Evolutionary conservation across 2,329 filamentous ascomycete genomes (phyloP).

Genomic region (Scedosporium dehoogii): DNA sequence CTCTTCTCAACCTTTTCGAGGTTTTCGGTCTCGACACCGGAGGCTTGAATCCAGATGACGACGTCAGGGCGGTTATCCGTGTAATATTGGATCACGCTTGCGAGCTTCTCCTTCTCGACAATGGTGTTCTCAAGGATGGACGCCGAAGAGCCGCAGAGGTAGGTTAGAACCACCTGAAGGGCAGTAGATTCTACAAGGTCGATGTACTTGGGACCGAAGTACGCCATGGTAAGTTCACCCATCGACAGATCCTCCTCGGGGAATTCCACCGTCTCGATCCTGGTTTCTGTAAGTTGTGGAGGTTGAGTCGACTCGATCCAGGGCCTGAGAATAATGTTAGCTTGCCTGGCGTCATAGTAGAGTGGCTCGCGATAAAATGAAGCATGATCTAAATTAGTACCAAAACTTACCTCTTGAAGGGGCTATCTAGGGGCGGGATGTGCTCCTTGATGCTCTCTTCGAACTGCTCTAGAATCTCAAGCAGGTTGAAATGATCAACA

Average conservation of each 20-base stretch:
- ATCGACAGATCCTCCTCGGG: conserved; percentile 93
- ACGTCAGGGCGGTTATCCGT: conserved; percentile 72
- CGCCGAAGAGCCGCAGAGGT: conserved; percentile 87
- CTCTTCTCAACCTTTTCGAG: conserved; percentile 76
- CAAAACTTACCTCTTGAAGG: conserved; percentile 55
- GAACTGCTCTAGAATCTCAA: conserved; percentile 76
- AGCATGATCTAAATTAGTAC: no score
- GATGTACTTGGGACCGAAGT: conserved; percentile 75
- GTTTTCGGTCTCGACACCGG: conserved; percentile 78
- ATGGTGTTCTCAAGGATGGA: conserved; percentile 84
- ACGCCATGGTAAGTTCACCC: conserved; percentile 77
- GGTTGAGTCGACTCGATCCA: conserved; percentile 85
- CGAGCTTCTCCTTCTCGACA: conserved; percentile 86
- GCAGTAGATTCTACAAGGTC: conserved; percentile 61
- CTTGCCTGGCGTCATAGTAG: neutral
- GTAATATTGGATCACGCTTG: conserved; percentile 73
- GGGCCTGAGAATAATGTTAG: conserved; percentile 35
- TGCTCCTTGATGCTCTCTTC: conserved; percentile 77
- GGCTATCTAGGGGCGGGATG: conserved; percentile 63
- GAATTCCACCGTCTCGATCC: conserved; percentile 74
- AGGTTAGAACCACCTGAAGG: conserved; percentile 69
- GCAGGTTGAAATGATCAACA: conserved; percentile 69
- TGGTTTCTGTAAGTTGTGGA: conserved; percentile 59
- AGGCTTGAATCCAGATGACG: conserved; percentile 77
- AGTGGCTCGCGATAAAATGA: neutral